Percentiles rank a stretch among this genome's conserved stretches.
Evolutionary conservation across 441 rosid genomes (phyloP).

Genomic region (Euphorbia schlechtendalii): DNA sequence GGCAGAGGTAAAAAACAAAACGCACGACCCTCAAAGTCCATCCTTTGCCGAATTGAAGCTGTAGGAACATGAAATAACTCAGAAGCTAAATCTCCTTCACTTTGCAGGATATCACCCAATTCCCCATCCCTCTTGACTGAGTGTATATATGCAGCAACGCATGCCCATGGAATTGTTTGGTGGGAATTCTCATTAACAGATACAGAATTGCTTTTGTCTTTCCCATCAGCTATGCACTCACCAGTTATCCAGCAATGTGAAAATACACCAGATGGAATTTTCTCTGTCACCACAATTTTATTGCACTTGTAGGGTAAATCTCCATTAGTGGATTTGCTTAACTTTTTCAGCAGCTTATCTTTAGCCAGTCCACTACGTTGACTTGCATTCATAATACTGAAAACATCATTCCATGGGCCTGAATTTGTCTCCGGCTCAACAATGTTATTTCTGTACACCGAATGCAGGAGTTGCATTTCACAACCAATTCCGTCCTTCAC

Average conservation of each 20-base stretch:
- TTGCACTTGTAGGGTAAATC: slow-evolving; percentile 68
- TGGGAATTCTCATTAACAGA: slow-evolving; percentile 47
- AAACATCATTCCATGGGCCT: slow-evolving; percentile 41
- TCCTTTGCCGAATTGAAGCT: slow-evolving; percentile 38
- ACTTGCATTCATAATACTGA: slow-evolving; percentile 55
- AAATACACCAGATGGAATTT: slow-evolving; percentile 48
- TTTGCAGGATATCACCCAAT: slow-evolving; percentile 26
- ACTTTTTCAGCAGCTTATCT: slow-evolving; percentile 64
- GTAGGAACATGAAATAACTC: slow-evolving; percentile 54
- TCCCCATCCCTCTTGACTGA: slow-evolving; percentile 48
- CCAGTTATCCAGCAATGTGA: slow-evolving; percentile 92
- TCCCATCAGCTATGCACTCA: slow-evolving; percentile 72
- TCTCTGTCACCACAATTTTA: slow-evolving; percentile 81
- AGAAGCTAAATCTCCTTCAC: slow-evolving; percentile 27
- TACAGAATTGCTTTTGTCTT: slow-evolving; percentile 32
- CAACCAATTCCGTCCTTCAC: slow-evolving; percentile 74
- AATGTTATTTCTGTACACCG: slow-evolving; percentile 54
- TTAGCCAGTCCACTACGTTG: slow-evolving; percentile 65
- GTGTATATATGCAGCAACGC: slow-evolving; percentile 85
- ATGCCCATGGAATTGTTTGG: slow-evolving; percentile 92
- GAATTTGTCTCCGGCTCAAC: slow-evolving; percentile 50
- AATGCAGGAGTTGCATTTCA: slow-evolving; percentile 83
- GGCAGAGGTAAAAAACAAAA: slow-evolving; percentile 97
- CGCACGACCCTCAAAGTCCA: slow-evolving; percentile 86
- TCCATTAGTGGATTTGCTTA: slow-evolving; percentile 54